Conservation (phyloP, 129 eudicot genomes). For the Artemisia annua region DNA sequence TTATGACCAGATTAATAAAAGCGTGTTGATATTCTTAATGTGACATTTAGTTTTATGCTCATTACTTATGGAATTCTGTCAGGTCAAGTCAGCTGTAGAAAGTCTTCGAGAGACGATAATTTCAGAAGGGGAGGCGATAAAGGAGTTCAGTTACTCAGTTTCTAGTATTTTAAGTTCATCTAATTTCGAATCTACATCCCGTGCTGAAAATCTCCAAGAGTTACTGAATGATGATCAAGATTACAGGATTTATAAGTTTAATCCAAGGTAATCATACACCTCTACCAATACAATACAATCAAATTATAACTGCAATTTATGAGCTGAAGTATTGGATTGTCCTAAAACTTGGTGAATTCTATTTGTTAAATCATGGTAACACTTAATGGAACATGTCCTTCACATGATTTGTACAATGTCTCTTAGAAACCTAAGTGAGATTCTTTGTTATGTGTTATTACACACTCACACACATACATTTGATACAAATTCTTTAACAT, state of each 20-base stretch:
- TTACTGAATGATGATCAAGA: slow-evolving; percentile 46
- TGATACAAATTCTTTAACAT: background rate
- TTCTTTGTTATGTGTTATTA: background rate
- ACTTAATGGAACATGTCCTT: no score
- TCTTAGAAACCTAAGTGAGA: no score
- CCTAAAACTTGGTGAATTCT: no score
- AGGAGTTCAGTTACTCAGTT: slow-evolving; percentile 57
- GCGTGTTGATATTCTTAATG: background rate
- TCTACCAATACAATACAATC: background rate
- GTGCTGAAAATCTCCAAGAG: slow-evolving; percentile 71
- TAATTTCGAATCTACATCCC: slow-evolving; percentile 55
- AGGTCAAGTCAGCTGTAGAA: slow-evolving; percentile 65
- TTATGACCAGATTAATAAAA: background rate
- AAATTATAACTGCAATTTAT: no score
- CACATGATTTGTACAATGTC: no score
- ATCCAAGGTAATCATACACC: slow-evolving; percentile 48
- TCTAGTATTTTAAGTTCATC: slow-evolving; percentile 66
- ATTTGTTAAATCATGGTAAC: background rate
- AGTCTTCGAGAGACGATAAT: slow-evolving; percentile 53
- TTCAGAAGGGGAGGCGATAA: slow-evolving; percentile 58
- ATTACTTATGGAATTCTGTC: slow-evolving; percentile 18
- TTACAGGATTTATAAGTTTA: slow-evolving; percentile 56
- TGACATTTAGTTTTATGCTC: slow-evolving; percentile 19
- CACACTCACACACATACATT: background rate
- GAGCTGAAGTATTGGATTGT: no score